Evolutionary conservation across 108 stramenopile genomes (phyloP).

Genomic region (Skeletonema costatum): DNA sequence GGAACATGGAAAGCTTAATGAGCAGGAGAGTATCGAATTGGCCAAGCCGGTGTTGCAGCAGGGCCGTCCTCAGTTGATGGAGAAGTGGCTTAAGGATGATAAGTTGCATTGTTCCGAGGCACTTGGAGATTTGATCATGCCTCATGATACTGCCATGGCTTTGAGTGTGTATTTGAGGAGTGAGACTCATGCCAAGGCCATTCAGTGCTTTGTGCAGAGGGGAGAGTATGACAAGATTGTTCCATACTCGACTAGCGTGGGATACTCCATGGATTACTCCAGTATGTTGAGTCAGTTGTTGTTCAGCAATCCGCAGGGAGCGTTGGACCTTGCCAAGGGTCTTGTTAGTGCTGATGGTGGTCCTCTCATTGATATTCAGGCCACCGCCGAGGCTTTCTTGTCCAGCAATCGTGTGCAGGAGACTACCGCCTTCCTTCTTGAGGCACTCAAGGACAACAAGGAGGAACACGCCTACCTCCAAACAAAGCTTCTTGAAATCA

Average conservation of each 20-base stretch:
- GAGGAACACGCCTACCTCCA: conserved; percentile 99
- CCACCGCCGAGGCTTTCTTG: conserved; percentile 98
- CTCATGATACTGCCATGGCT: conserved; percentile 95
- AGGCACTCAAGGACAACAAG: conserved; percentile 98
- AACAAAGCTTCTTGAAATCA: conserved; percentile 99
- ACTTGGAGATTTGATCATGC: conserved; percentile 97
- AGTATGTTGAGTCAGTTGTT: conserved; percentile 97
- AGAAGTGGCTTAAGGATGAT: conserved; percentile 99
- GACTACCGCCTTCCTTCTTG: conserved; percentile 97
- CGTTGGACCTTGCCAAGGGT: conserved; percentile 95
- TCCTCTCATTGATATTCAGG: conserved; percentile 95
- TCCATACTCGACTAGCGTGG: conserved; percentile 95
- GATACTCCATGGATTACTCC: conserved; percentile 96
- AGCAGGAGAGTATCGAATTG: conserved; percentile 97
- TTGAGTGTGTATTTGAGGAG: conserved; percentile 96
- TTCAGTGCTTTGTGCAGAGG: conserved; percentile 97
- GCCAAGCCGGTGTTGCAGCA: conserved; percentile 96
- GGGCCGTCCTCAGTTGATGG: conserved; percentile 94
- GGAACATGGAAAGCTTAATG: conserved; percentile 94
- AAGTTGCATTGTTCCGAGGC: conserved; percentile 93
- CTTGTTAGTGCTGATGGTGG: conserved; percentile 94
- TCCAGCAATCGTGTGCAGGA: conserved; percentile 96
- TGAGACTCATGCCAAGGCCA: conserved; percentile 96
- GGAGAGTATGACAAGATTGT: conserved; percentile 99
- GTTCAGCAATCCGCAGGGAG: conserved; percentile 97